A percentile compares a stretch with the other conserved stretches of the same genome.
Evolutionary conservation across 768 basidiomycete genomes (phyloP).

Genomic region (Phaffia tasmanica): DNA sequence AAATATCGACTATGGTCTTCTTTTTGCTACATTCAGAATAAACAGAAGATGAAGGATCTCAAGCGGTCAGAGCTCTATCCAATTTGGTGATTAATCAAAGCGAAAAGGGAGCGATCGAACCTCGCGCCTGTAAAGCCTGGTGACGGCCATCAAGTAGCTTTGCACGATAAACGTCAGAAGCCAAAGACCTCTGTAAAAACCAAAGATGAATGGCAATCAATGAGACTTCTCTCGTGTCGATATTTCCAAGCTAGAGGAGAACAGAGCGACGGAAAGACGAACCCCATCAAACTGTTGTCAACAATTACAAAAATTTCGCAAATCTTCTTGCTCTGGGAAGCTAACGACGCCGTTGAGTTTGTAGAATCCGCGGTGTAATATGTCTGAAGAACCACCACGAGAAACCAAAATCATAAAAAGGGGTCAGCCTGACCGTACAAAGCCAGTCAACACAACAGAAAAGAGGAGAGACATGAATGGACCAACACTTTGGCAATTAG

Average conservation of each 20-base stretch:
- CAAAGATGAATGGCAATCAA: not conserved
- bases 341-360: not conserved
- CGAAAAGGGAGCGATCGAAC: not conserved
- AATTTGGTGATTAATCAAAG: not conserved
- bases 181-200: conserved; percentile 52
- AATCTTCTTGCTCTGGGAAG: conserved; percentile 44
- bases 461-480: conserved; percentile 19
- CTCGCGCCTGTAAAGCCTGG: conserved; percentile 13
- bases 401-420: conserved; percentile 12
- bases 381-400: conserved; percentile 34
- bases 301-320: conserved; percentile 90
- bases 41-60: not conserved
- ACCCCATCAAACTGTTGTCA: conserved; percentile 76
- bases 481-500: conserved; percentile 45
- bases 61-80: not conserved
- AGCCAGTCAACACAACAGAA: not conserved
- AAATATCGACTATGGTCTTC: conserved; percentile 22
- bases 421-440: conserved; percentile 11
- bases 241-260: not conserved
- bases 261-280: not conserved
- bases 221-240: too few species aligned
- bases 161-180: conserved; percentile 65
- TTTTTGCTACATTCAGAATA: conserved; percentile 1
- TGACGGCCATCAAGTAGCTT: conserved; percentile 42
- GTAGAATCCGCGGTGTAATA: conserved; percentile 9